These are phyloP conservation scores for Neopestalotiopsis rosae DNA, from an alignment of 2,329 filamentous ascomycete genomes.

Conservation along the genomic window DNA sequence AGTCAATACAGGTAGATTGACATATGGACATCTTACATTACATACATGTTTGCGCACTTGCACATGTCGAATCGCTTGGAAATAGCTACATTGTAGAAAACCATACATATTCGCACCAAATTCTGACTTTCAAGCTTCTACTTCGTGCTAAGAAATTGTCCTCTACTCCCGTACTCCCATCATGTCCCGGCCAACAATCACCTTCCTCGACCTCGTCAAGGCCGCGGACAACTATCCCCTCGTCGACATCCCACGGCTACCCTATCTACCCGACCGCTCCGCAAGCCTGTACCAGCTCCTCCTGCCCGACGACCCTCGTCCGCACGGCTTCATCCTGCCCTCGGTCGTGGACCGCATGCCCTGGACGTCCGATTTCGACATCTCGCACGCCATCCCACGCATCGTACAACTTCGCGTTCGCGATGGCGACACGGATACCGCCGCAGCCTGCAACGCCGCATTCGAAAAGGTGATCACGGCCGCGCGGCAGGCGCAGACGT, in stretches of 20 bases:
- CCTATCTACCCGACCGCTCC: constrained; percentile 20
- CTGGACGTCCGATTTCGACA: constrained; percentile 41
- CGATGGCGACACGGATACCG: constrained; percentile 28
- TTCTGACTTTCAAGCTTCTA: background rate
- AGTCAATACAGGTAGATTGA: background rate
- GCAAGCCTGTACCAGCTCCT: constrained; percentile 48
- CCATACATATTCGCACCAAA: background rate
- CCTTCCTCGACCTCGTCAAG: constrained; percentile 44
- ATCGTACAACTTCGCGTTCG: constrained; percentile 34
- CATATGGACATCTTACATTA: background rate
- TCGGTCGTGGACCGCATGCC: constrained; percentile 50
- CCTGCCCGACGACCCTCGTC: constrained; percentile 48
- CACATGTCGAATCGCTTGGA: background rate
- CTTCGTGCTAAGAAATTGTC: background rate
- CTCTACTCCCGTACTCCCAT: background rate
- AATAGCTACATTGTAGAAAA: background rate
- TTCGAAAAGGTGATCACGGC: constrained; percentile 32
- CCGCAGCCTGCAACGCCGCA: constrained; percentile 30
- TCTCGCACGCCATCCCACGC: constrained; percentile 33
- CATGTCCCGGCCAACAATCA: constrained; percentile 23
- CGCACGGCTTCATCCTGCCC: constrained; percentile 55
- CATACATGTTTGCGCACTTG: background rate
- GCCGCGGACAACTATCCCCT: constrained; percentile 51
- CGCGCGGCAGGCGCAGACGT: constrained; percentile 26
- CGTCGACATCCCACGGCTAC: constrained; percentile 40